A percentile compares a stretch with the other conserved stretches of the same genome.
These are phyloP conservation scores for Plectosphaerella sp. DNA, from an alignment of 2,329 filamentous ascomycete species.

Conservation along the genomic window DNA sequence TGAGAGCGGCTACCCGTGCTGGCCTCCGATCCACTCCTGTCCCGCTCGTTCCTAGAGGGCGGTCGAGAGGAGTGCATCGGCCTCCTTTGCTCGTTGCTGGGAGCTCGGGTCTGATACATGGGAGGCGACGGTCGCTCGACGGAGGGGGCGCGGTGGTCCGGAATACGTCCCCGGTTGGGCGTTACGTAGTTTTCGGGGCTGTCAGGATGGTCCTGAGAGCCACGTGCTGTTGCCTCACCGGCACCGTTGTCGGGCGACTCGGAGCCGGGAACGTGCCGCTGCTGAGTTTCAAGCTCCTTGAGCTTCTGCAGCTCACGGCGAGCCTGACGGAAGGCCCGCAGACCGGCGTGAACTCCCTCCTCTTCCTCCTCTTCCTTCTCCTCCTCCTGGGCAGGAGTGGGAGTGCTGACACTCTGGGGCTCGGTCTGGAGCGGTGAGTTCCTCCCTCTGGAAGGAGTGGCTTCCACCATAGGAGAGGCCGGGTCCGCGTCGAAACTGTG, in stretches of 20 bases:
- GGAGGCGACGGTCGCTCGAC: conserved; percentile 41
- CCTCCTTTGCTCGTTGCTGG: conserved; percentile 35
- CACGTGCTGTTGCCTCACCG: background rate
- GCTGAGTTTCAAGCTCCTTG: conserved; percentile 46
- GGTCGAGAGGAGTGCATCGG: conserved; percentile 16
- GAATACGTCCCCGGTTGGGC: conserved; percentile 16
- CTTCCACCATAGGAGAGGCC: conserved; percentile 19
- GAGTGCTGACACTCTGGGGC: background rate
- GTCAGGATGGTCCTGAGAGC: background rate
- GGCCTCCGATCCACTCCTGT: conserved; percentile 52
- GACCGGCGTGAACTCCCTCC: conserved; percentile 41
- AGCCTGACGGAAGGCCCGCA: conserved; percentile 54
- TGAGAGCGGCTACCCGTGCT: conserved; percentile 38
- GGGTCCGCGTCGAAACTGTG: conserved; percentile 24
- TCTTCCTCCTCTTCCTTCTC: conserved; percentile 19
- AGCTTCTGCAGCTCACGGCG: conserved; percentile 51
- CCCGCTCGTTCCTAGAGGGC: conserved; percentile 35
- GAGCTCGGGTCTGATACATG: conserved; percentile 33
- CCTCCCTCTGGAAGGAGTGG: conserved; percentile 8
- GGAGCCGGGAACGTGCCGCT: conserved; percentile 24
- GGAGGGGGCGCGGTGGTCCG: conserved; percentile 30
- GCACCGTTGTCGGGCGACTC: conserved; percentile 10
- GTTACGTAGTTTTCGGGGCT: conserved; percentile 5
- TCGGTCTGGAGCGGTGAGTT: background rate
- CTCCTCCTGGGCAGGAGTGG: background rate